Evolutionary conservation across 441 rosid species (phyloP).

Genomic region (Gossypium schwendimanii): DNA sequence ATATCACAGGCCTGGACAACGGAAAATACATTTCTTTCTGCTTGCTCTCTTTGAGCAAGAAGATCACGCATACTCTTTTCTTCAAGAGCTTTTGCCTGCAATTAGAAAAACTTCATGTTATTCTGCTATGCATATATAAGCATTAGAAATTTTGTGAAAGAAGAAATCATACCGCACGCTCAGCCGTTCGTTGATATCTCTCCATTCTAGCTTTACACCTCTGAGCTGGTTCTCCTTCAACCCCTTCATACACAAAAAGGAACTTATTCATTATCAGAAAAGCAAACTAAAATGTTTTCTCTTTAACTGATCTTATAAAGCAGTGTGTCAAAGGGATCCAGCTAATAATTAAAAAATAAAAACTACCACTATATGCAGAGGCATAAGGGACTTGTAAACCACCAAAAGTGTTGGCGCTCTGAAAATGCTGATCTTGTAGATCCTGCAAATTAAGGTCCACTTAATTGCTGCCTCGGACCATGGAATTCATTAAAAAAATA

Average conservation of each 20-base stretch:
- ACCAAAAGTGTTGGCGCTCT: constrained; percentile 35
- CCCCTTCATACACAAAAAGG: constrained; percentile 28
- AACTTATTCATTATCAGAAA: constrained; percentile 12
- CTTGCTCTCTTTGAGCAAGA: constrained; percentile 80
- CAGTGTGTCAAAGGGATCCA: neutral
- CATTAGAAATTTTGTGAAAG: neutral
- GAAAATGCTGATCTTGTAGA: constrained; percentile 41
- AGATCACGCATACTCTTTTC: constrained; percentile 96
- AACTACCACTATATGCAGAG: constrained; percentile 39
- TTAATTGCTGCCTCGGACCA: neutral
- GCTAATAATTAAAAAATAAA: neutral
- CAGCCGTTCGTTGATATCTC: constrained; percentile 83
- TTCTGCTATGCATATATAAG: neutral
- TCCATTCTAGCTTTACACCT: constrained; percentile 91
- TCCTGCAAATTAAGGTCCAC: constrained; percentile 33
- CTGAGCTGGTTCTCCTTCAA: constrained; percentile 84
- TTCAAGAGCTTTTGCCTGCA: constrained; percentile 90
- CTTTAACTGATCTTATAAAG: neutral
- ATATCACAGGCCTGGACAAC: constrained; percentile 4
- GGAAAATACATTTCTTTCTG: constrained; percentile 63
- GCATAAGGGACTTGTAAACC: constrained; percentile 44
- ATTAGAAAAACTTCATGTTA: constrained; percentile 11
- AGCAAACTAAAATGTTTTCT: neutral
- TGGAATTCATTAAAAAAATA: neutral
- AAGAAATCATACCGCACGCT: constrained; percentile 59